These are phyloP conservation scores for Hymenoscyphus repandus DNA, from an alignment of 2,329 filamentous ascomycete species.

Conservation along the genomic window DNA sequence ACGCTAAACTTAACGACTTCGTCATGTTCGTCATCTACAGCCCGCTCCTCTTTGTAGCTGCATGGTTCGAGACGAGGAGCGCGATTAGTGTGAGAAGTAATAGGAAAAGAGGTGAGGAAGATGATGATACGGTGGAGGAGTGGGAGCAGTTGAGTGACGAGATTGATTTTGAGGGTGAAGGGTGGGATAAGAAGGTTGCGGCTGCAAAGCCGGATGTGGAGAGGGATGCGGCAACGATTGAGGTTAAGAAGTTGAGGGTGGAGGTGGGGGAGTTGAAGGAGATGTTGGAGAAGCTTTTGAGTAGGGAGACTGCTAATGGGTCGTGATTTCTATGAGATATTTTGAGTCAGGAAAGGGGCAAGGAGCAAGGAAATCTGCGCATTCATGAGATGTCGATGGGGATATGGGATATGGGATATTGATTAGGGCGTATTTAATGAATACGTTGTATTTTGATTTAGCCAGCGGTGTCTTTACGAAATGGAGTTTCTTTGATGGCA, in stretches of 20 bases:
- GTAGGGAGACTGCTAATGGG: conserved; percentile 7
- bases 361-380: too few species aligned
- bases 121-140: conserved; percentile 84
- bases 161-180: conserved; percentile 75
- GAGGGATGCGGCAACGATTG: conserved; percentile 68
- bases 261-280: conserved; percentile 55
- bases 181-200: conserved; percentile 77
- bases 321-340: neutral
- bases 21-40: conserved; percentile 85
- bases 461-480: too few species aligned
- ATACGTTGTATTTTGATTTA: too few species aligned
- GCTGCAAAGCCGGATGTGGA: conserved; percentile 76
- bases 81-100: conserved; percentile 68
- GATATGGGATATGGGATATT: too few species aligned
- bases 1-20: conserved; percentile 79
- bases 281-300: conserved; percentile 23
- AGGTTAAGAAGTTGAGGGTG: conserved; percentile 53
- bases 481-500: too few species aligned
- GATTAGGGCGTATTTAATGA: too few species aligned
- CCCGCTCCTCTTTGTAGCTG: conserved; percentile 74
- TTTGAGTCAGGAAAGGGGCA: neutral
- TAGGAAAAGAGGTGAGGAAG: conserved; percentile 72
- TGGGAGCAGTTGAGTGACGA: conserved; percentile 80
- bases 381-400: too few species aligned
- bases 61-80: conserved; percentile 61